Base-by-base conservation (phyloP, 805 yeast genomes). In the Yarrowia divulgata region DNA sequence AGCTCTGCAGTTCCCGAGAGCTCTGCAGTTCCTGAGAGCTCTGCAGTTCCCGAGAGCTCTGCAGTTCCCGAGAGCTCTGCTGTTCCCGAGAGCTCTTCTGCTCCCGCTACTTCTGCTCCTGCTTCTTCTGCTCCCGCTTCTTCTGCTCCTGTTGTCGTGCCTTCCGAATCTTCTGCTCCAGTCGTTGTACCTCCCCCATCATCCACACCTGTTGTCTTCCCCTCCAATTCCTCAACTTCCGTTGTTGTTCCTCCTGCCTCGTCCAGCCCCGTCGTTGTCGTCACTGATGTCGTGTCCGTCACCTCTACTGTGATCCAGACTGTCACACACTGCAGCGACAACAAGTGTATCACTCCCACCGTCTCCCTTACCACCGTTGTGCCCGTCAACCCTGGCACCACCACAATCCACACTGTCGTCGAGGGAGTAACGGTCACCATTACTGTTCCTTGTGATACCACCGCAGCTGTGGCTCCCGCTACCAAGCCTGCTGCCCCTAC, bases 401-500 rank as follows among this genome's bases (percentile, higher is more conserved):
- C 67, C 34, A 23, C 34, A 19, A 62, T 46, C 37, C 9, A 34
- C 34, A 62, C 67, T 3, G 67, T 62, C 8, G 32, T 45, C 6
- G 55, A 62, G 67, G 67, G 54, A 7, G 45, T 18, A 16, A 62
- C 67, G 0, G 35, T 62, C 12, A 48, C 54, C 16, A 34, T 62
- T 10, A 62, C 67, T 13, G 67, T 62, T 35, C 67, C 67, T 10
- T 62, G 67, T 14, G 67, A 62, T 45, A 57, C 63, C 50, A 46
- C 50, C 19, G 8, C 10, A 2, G 8, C 10, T 34, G 37, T 34
- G 37, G 37, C 37, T 34, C 37, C 37, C 10, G 37, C 3, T 2
- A 34, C 37, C 6, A 39, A 8, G 13, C 42, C 42, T 39, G 48
- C 23, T 14, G 52, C 32, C 32, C 54, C 55, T 9, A 39, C 32